Evolutionary conservation across 306 rosid species (phyloP), one percentile per base, ranked within the genome.

Genomic region (Quercus bicolor): DNA sequence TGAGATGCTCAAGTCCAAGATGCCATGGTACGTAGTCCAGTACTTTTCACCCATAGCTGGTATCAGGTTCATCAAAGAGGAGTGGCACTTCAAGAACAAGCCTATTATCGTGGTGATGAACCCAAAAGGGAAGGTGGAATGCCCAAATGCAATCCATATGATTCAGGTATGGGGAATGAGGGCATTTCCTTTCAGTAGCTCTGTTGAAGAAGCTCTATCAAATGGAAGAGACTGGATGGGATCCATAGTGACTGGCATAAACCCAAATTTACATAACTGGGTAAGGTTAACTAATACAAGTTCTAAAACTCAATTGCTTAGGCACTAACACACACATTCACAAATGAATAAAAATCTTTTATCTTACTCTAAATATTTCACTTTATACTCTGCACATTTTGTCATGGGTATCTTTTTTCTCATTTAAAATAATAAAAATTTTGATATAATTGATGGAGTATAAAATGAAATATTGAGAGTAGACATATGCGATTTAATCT

Each of bases 21-120:
- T 86, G 87, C 75, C 82, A 2, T 86, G 87, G 87, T 81, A 77
- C 26, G 69, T 75, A 34, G 75, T 85, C 2, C 88, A 72, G 16
- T 56, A 52, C 40, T 59, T 28, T 51, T 54, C 73, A 31, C 7
- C 73, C 16, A 70, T 75, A 3, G 75, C 72, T 4, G 85, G 85
- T 4, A 23, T 70, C 65, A 81, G 78, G 57, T 81, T 52, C 75
- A 70, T 87, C 0, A 82, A 70, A 64, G 82, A 84, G 43, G 75
- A 75, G 57, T 87, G 90, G 90, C 40, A 84, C 15, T 82, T 75
- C 53, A 81, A 61, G 61, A 76, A 81, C 23, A 77, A 84, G 75
- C 87, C 90, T 5, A 75, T 70, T 9, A 33, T 81, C 7, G 88
- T 81, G 54, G 82, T 78, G 77, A 4, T 84, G 74, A 76, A 72